Evolutionary conservation across 2,329 filamentous ascomycete genomes (phyloP).

Genomic region (Stagonosporopsis chrysanthemi): DNA sequence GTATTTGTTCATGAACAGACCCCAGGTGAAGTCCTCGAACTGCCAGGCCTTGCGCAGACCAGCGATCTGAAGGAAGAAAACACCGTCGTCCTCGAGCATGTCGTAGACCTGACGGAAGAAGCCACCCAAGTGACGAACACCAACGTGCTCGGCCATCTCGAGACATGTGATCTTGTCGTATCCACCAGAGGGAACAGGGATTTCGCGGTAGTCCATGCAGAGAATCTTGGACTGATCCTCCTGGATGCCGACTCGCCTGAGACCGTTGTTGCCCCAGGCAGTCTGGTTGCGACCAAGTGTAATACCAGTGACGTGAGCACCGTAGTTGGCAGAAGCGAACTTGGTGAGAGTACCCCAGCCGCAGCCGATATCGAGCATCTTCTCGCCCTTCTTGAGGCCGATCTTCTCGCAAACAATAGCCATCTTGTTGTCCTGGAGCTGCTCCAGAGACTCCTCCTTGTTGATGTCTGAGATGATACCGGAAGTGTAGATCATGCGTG

Average conservation of each 20-base stretch:
- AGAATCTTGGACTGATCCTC: conserved; percentile 91
- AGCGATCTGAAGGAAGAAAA: conserved; percentile 95
- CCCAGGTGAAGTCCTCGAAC: conserved; percentile 97
- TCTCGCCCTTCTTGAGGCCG: conserved; percentile 79
- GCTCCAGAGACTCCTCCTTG: conserved; percentile 87
- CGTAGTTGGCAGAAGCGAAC: conserved; percentile 92
- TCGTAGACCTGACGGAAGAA: conserved; percentile 90
- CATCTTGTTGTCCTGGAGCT: conserved; percentile 98
- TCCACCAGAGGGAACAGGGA: conserved; percentile 76
- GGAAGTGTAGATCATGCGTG: conserved; percentile 98
- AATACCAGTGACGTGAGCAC: conserved; percentile 83
- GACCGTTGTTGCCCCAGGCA: conserved; percentile 91
- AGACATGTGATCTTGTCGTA: conserved; percentile 98
- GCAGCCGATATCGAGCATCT: conserved; percentile 91
- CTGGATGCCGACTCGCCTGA: conserved; percentile 80
- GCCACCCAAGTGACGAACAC: conserved; percentile 81
- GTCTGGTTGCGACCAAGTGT: conserved; percentile 97
- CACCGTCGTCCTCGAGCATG: conserved; percentile 95
- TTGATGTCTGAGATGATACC: conserved; percentile 90
- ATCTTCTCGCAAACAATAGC: conserved; percentile 97
- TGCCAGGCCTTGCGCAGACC: conserved; percentile 95
- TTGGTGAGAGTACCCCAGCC: conserved; percentile 97
- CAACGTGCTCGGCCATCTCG: conserved; percentile 99
- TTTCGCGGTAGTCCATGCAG: conserved; percentile 97
- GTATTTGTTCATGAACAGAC: conserved; percentile 99